Base-by-base conservation (phyloP, 2,329 filamentous ascomycete species). In the Fusarium sp. region DNA sequence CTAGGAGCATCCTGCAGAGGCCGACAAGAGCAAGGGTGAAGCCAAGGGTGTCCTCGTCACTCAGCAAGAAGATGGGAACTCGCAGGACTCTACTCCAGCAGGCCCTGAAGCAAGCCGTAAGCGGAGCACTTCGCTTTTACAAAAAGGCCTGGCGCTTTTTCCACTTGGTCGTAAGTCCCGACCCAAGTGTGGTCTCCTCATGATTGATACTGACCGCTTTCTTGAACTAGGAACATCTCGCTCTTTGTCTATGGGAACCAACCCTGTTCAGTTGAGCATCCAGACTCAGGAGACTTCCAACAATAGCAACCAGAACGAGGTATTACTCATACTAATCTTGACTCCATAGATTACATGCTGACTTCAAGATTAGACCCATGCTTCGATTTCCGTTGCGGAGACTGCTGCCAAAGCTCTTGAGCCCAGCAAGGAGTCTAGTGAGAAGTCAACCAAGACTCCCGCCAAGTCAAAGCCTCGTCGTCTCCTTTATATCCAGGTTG, bases 401-500 rank as follows among this genome's bases (percentile, higher is more conserved):
- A 8, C 34, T 56, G 18, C 6, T 8, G 15, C 20, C 48, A 9
- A 20, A 15, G 17, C 17, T 24, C 28, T 51, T 48, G 28, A 7
- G 9, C 15, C 24, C 26, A 51, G 42, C 18, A 18, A 8, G n/a
- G 39, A 6, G n/a, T 7, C 26, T 14, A 17, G 10, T 18, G 20
- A 38, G 6, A 38, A 10, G 14, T 22, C 20, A 13, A 4, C 4
- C 18, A n/a, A 38, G 7, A 26, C 13, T 40, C 20, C 13, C 31
- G 38, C 31, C 42, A 34, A 13, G 10, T 28, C 18, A 7, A 44
- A 53, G 24, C 38, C 53, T 15, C 50, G n/a, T 10, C 44, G 31
- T 26, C 18, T 66, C 11, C 65, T 49, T 33, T 86, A 84, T 72
- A 85, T 93, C 6, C 93, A 96, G 71, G 82, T 95, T 26, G 93